Conservation (phyloP, 768 basidiomycete genomes). For the Sutorius australiensis region DNA sequence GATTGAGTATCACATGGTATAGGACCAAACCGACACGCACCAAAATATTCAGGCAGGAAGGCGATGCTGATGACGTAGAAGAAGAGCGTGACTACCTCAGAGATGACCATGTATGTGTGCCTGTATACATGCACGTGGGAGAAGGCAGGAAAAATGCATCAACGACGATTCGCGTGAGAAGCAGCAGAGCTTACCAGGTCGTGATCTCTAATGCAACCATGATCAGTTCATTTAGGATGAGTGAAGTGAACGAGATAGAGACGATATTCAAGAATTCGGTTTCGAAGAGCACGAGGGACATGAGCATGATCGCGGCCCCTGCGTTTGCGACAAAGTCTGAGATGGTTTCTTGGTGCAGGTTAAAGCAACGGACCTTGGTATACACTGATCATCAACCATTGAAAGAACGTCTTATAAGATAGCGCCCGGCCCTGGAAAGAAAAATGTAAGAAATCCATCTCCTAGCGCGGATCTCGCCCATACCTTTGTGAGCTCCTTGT, state of each 20-base stretch:
- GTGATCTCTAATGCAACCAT: conserved; percentile 99
- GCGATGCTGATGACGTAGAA: conserved; percentile 90
- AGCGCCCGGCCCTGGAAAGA: conserved; percentile 78
- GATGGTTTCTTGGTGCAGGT: not conserved
- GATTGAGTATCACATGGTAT: not conserved
- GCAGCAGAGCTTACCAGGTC: conserved; percentile 65
- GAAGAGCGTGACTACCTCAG: conserved; percentile 83
- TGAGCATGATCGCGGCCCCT: conserved; percentile 99
- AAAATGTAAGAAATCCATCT: not conserved
- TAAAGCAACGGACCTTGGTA: conserved; percentile 72
- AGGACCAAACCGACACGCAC: conserved; percentile 42
- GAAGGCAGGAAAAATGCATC: not conserved
- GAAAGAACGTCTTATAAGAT: conserved; percentile 97
- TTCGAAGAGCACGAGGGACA: conserved; percentile 94
- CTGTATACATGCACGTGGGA: conserved; percentile 35
- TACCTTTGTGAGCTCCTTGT: conserved; percentile 97
- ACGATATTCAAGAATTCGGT: conserved; percentile 98
- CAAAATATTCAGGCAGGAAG: conserved; percentile 96
- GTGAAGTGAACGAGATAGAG: conserved; percentile 94
- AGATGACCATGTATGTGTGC: conserved; percentile 94
- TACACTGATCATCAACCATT: conserved; percentile 95
- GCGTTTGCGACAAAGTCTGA: not conserved
- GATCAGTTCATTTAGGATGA: conserved; percentile 94
- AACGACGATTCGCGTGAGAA: not conserved
- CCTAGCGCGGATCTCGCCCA: not conserved